A percentile compares a stretch with the other conserved stretches of the same genome.
Evolutionary conservation across 83 land plant genomes (phyloP).

Genomic region (Picea abies): DNA sequence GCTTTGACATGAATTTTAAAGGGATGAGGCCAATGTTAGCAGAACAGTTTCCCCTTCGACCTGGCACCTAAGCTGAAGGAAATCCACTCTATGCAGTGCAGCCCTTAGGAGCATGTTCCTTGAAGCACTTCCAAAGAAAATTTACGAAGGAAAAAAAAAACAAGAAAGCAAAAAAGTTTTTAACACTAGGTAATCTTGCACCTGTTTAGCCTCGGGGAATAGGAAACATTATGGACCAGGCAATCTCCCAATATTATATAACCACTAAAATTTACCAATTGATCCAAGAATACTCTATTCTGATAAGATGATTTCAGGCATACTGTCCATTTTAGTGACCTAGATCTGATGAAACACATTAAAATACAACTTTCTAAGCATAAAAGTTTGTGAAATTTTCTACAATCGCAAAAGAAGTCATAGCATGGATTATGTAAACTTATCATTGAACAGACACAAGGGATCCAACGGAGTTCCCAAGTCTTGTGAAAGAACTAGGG

Average conservation of each 20-base stretch:
- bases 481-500: background rate
- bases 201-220: too few species aligned
- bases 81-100: too few species aligned
- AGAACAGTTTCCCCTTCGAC: too few species aligned
- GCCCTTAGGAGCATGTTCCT: too few species aligned
- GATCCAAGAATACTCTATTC: background rate
- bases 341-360: background rate
- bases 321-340: background rate
- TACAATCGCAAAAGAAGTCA: background rate
- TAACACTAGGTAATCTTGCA: too few species aligned
- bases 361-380: slow-evolving; percentile 1
- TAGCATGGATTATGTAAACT: background rate
- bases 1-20: too few species aligned
- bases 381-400: background rate
- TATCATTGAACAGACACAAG: slow-evolving; percentile 6
- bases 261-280: background rate
- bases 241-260: background rate
- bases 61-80: too few species aligned
- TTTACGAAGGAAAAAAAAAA: too few species aligned
- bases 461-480: background rate
- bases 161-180: too few species aligned
- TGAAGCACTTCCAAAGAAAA: too few species aligned
- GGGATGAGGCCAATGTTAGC: too few species aligned
- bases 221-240: background rate
- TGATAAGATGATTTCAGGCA: background rate